These are phyloP conservation scores for Tephrocybe sp. DNA, from an alignment of 768 basidiomycete genomes.

Conservation along the genomic window DNA sequence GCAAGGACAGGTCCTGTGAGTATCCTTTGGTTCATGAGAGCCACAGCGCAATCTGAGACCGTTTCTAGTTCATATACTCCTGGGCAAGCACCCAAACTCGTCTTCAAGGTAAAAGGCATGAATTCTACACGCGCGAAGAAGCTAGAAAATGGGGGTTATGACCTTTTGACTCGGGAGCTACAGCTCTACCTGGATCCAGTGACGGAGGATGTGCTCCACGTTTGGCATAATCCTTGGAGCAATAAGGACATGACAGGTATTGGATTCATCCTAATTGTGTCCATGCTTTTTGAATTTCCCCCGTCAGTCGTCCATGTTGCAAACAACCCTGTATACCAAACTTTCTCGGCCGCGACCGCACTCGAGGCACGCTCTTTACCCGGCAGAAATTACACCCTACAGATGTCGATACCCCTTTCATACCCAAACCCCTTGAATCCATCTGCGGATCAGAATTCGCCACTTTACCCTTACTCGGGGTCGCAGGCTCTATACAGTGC, in stretches of 20 bases:
- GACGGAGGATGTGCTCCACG: constrained; percentile 16
- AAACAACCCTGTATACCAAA: constrained; percentile 19
- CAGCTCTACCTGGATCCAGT: constrained; percentile 18
- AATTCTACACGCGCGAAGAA: constrained; percentile 16
- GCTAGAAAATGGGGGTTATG: constrained; percentile 15
- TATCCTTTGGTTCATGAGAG: background rate
- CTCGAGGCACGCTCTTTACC: constrained; percentile 12
- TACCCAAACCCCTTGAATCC: constrained; percentile 21
- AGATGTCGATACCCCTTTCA: constrained; percentile 13
- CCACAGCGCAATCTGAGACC: background rate
- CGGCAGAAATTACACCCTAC: constrained; percentile 15
- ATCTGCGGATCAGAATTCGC: constrained; percentile 12
- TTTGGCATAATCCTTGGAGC: constrained; percentile 18
- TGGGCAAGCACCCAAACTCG: constrained; percentile 13
- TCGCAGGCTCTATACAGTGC: constrained; percentile 16
- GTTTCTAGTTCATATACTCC: constrained; percentile 15
- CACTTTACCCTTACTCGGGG: constrained; percentile 12
- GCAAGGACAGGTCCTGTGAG: constrained; percentile 19
- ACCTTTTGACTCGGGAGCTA: constrained; percentile 15
- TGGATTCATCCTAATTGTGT: background rate
- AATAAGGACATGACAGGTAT: constrained; percentile 15
- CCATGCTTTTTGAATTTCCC: background rate
- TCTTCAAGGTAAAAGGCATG: constrained; percentile 22
- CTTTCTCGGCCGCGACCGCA: constrained; percentile 7
- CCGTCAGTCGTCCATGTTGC: constrained; percentile 15